Evolutionary conservation across 2,329 filamentous ascomycete species (phyloP).

Genomic region (Malbranchea zuffiana): DNA sequence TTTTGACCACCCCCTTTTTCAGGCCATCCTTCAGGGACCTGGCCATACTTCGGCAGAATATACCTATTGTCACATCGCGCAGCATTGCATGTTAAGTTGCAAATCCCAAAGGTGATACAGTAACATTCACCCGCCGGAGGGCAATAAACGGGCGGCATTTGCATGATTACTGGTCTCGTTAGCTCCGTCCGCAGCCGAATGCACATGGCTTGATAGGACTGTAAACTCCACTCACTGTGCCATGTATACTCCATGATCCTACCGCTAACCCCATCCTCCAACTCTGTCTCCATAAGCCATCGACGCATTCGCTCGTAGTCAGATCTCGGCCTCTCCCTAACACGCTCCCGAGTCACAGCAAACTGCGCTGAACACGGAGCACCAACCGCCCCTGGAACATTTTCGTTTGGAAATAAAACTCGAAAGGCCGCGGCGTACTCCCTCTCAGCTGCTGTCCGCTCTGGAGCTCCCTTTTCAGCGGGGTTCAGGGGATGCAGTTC

Average conservation of each 20-base stretch:
- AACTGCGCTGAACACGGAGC: slow-evolving; percentile 48
- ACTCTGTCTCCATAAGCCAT: slow-evolving; percentile 39
- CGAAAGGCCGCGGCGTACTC: slow-evolving; percentile 42
- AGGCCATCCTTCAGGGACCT: slow-evolving; percentile 53
- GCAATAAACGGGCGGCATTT: slow-evolving; percentile 48
- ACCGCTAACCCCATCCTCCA: slow-evolving; percentile 42
- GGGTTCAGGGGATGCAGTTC: slow-evolving; percentile 38
- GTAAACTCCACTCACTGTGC: slow-evolving; percentile 40
- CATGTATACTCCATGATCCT: slow-evolving; percentile 49
- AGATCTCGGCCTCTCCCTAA: slow-evolving; percentile 35
- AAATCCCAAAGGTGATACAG: slow-evolving; percentile 56
- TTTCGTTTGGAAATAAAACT: slow-evolving; percentile 35
- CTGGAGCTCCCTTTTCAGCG: slow-evolving; percentile 30
- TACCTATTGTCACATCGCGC: slow-evolving; percentile 46
- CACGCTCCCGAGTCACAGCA: slow-evolving; percentile 40
- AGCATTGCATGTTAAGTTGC: slow-evolving; percentile 33
- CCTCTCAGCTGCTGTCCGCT: slow-evolving; percentile 38
- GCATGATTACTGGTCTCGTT: slow-evolving; percentile 20
- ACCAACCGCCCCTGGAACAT: slow-evolving; percentile 37
- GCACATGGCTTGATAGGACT: not conserved
- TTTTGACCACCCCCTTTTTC: slow-evolving; percentile 42
- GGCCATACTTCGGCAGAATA: slow-evolving; percentile 46
- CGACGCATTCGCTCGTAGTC: slow-evolving; percentile 41
- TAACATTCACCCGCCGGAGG: slow-evolving; percentile 53
- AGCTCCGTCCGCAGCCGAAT: not conserved